A percentile compares a stretch with the other conserved stretches of the same genome.
Conservation (phyloP, 2,329 filamentous ascomycete genomes). For the Sarocladium brachiariae region DNA sequence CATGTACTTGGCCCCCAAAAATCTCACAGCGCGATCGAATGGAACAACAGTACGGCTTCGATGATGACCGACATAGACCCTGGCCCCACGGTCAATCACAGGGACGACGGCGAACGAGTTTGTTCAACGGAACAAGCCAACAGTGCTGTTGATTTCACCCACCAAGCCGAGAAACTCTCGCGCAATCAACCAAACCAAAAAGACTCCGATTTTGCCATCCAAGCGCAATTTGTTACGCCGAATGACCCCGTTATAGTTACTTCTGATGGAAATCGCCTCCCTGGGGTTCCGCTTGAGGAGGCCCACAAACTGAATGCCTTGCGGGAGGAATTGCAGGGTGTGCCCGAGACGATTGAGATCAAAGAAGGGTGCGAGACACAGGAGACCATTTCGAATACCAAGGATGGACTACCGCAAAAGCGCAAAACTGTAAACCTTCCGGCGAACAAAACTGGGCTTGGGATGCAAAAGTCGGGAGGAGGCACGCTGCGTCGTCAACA, state of each 20-base stretch:
- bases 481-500: constrained; percentile 39
- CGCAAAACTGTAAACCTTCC: constrained; percentile 20
- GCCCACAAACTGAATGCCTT: constrained; percentile 63
- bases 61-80: background rate
- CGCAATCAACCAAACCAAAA: constrained; percentile 25
- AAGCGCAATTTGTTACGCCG: constrained; percentile 60
- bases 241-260: constrained; percentile 68
- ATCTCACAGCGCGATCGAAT: background rate
- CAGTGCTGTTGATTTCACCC: constrained; percentile 39
- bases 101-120: background rate
- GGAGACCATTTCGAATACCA: constrained; percentile 21
- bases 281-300: constrained; percentile 62
- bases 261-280: constrained; percentile 57
- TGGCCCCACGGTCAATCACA: background rate
- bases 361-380: constrained; percentile 19
- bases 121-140: background rate
- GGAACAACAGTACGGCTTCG: background rate
- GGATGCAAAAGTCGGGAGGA: constrained; percentile 37
- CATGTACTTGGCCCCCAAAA: no score
- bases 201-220: constrained; percentile 39
- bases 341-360: constrained; percentile 20
- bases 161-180: constrained; percentile 54
- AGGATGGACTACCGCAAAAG: constrained; percentile 22
- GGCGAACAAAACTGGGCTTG: constrained; percentile 24
- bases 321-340: constrained; percentile 39